Evolutionary conservation across 208 protist species (phyloP), one percentile per base, ranked within the genome.

Genomic region (Acanthamoeba quina): DNA sequence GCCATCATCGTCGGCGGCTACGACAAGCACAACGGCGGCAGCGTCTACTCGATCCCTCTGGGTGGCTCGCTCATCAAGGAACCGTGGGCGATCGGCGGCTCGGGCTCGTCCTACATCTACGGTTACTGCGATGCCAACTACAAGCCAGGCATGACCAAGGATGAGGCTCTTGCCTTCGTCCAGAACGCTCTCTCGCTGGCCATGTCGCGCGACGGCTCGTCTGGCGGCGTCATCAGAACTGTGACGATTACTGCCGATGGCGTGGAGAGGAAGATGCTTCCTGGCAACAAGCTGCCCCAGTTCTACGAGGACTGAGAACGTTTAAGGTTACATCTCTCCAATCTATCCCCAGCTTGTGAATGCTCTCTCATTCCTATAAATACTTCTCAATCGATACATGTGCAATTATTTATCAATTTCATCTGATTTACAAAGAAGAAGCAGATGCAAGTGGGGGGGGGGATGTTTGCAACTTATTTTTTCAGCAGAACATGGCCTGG

Each of bases 41-140:
- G 96, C 21, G 98, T 99, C 41, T 99, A 99, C 97, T 98, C 97
- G 94, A 99, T 99, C 94, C 98, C 99, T 4, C 98, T 99, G 13
- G 99, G 98, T 47, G 99, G 98, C 6, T 98, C 98, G 6, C 98
- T 98, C 74, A 97, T 99, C 54, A 98, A 98, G 95, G 96, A 99
- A 80, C 98, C 98, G 93, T 99, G 98, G 94, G 97, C 98, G 0
- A 98, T 99, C 56, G 98, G 99, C 62, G 99, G 97, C 83, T 98
- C 98, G 86, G 99, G 99, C 56, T 99, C 99, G 37, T 99, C 99
- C 41, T 99, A 99, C 95, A 98, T 99, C 94, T 99, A 99, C 96
- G 99, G 99, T 34, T 99, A 99, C 96, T 99, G 99, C 95, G 99
- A 99, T 95, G 97, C 98, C 37, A 98, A 99, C 95, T 99, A 98